These are phyloP conservation scores for Diplotaxis tenuifolia DNA, from an alignment of 345 rosid species.

Conservation along the genomic window DNA sequence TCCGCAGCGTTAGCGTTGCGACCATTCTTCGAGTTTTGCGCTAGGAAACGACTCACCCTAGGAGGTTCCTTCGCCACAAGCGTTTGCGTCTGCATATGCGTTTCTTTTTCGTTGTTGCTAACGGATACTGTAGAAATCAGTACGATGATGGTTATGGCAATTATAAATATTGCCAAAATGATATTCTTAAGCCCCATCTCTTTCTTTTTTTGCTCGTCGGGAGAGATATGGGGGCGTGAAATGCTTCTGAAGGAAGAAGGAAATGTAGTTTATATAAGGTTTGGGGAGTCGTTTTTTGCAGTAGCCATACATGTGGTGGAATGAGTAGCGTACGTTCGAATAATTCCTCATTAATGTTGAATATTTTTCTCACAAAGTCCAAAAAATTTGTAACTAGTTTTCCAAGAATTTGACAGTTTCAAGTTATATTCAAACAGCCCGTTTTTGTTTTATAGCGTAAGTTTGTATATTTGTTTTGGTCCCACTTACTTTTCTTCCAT, in stretches of 20 bases:
- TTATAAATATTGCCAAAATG: slow-evolving; percentile 45
- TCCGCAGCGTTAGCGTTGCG: slow-evolving; percentile 52
- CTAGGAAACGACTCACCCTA: slow-evolving; percentile 57
- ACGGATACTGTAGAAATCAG: slow-evolving; percentile 31
- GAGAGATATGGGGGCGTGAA: slow-evolving; percentile 15
- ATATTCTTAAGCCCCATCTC: slow-evolving; percentile 45
- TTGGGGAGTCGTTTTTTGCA: slow-evolving; percentile 1
- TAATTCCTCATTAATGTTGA: slow-evolving; percentile 23
- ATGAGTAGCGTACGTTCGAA: slow-evolving; percentile 31
- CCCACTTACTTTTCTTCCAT: background rate
- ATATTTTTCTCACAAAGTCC: slow-evolving; percentile 26
- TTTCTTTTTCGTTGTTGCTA: slow-evolving; percentile 17
- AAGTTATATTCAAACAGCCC: slow-evolving; percentile 15
- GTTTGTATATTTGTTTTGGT: background rate
- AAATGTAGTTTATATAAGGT: slow-evolving; percentile 23
- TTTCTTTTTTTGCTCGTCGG: background rate
- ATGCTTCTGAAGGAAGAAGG: slow-evolving; percentile 2
- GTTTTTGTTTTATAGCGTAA: slow-evolving; percentile 22
- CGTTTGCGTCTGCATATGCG: background rate
- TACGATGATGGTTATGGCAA: slow-evolving; percentile 44
- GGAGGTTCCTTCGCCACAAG: slow-evolving; percentile 17
- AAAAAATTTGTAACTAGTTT: slow-evolving; percentile 1
- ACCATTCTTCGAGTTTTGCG: slow-evolving; percentile 18
- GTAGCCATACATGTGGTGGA: slow-evolving; percentile 20
- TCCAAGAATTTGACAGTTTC: slow-evolving; percentile 19